A percentile compares a stretch with the other conserved stretches of the same genome.
These are phyloP conservation scores for Macadamia tetraphylla DNA, from an alignment of 164 flowering plant genomes.

Conservation along the genomic window DNA sequence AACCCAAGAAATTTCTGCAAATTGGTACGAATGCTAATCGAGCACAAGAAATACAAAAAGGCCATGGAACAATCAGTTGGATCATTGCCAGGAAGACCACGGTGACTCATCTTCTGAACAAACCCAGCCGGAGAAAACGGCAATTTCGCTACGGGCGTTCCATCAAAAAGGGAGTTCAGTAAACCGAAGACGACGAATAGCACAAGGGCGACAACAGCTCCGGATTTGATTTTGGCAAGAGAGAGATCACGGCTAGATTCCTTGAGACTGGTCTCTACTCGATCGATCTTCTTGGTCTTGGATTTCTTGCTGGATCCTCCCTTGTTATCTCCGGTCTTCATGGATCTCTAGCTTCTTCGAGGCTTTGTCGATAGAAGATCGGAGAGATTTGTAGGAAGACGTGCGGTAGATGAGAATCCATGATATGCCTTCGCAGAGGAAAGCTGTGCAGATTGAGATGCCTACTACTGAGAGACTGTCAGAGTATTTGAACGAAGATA, in stretches of 20 bases:
- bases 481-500: slow-evolving; percentile 47
- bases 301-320: slow-evolving; percentile 36
- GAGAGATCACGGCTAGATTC: slow-evolving; percentile 90
- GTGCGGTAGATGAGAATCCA: slow-evolving; percentile 96
- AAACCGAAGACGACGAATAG: slow-evolving; percentile 81
- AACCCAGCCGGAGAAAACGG: slow-evolving; percentile 69
- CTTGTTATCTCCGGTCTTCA: slow-evolving; percentile 47
- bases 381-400: slow-evolving; percentile 82
- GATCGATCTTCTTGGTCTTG: slow-evolving; percentile 88
- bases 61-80: slow-evolving; percentile 97
- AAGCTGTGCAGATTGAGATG: slow-evolving; percentile 77
- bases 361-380: slow-evolving; percentile 88
- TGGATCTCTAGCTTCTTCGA: slow-evolving; percentile 84
- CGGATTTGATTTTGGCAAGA: slow-evolving; percentile 93
- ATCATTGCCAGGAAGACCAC: slow-evolving; percentile 73
- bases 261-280: slow-evolving; percentile 79
- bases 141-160: slow-evolving; percentile 78
- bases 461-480: slow-evolving; percentile 74
- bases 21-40: slow-evolving; percentile 93
- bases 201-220: slow-evolving; percentile 89
- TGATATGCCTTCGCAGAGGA: slow-evolving; percentile 90
- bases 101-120: slow-evolving; percentile 90
- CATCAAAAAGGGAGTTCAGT: slow-evolving; percentile 83
- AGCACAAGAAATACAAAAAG: slow-evolving; percentile 82
- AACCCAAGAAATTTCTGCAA: slow-evolving; percentile 97